These are phyloP conservation scores for Mallotus repandus DNA, from an alignment of 441 rosid genomes.

Conservation along the genomic window DNA sequence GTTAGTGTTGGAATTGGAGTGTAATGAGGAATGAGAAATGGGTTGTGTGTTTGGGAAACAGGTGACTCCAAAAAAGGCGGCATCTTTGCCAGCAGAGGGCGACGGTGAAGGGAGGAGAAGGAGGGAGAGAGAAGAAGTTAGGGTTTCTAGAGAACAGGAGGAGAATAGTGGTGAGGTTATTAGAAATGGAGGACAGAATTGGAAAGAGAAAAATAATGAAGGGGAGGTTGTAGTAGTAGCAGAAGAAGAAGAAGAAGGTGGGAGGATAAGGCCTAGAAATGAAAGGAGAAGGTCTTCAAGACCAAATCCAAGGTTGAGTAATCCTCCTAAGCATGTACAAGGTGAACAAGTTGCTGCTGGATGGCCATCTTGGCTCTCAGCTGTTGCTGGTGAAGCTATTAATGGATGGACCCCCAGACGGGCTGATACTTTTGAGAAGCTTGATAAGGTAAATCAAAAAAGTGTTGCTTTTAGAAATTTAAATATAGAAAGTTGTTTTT, in stretches of 20 bases:
- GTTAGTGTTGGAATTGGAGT: slow-evolving; percentile 15
- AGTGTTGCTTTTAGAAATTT: neutral
- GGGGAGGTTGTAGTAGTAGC: slow-evolving; percentile 16
- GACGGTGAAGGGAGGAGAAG: slow-evolving; percentile 33
- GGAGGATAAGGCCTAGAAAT: slow-evolving; percentile 39
- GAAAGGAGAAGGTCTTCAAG: slow-evolving; percentile 61
- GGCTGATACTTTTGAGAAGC: slow-evolving; percentile 89
- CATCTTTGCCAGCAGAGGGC: slow-evolving; percentile 35
- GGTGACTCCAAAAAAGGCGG: slow-evolving; percentile 43
- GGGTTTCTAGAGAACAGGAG: slow-evolving; percentile 32
- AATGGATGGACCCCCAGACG: slow-evolving; percentile 89
- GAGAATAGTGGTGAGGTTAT: slow-evolving; percentile 24
- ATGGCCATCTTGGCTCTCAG: slow-evolving; percentile 95
- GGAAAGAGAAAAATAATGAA: slow-evolving; percentile 33
- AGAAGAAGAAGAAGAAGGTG: slow-evolving; percentile 36
- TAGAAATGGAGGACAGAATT: slow-evolving; percentile 33
- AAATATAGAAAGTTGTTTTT: neutral
- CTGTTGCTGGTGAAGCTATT: slow-evolving; percentile 87
- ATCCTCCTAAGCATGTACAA: slow-evolving; percentile 60
- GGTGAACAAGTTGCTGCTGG: slow-evolving; percentile 97
- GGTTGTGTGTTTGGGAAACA: slow-evolving; percentile 92
- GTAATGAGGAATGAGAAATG: slow-evolving; percentile 58
- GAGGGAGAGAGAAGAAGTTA: slow-evolving; percentile 27
- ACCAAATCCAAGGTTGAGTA: slow-evolving; percentile 58
- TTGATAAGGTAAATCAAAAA: slow-evolving; percentile 65